Evolutionary conservation across 768 basidiomycete genomes (phyloP).

Genomic region (Polyporus arcularius): DNA sequence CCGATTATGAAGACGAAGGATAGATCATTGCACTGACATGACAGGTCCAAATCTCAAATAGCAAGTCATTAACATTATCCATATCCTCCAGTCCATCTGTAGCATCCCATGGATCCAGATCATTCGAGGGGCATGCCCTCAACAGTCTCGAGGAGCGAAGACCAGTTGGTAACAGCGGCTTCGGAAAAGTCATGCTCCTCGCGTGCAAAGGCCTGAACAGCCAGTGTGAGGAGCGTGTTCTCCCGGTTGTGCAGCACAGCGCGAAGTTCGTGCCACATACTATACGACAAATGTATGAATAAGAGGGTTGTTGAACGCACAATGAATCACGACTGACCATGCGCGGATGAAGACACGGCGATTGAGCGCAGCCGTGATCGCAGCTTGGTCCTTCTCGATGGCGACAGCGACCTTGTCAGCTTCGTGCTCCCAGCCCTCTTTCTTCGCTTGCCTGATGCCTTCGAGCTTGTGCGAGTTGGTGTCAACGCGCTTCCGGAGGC

Average conservation of each 20-base stretch:
- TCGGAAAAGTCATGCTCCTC: slow-evolving; percentile 75
- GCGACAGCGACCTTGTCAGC: slow-evolving; percentile 69
- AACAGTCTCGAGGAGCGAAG: slow-evolving; percentile 65
- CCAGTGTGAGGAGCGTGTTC: slow-evolving; percentile 74
- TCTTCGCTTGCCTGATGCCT: slow-evolving; percentile 63
- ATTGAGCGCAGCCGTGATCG: slow-evolving; percentile 71
- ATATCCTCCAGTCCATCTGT: not conserved
- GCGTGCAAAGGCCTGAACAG: slow-evolving; percentile 70
- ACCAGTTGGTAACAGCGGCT: slow-evolving; percentile 70
- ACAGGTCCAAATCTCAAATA: not conserved
- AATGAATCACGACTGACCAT: slow-evolving; percentile 51
- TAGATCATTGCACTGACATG: not conserved
- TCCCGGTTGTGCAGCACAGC: slow-evolving; percentile 91
- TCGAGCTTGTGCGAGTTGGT: slow-evolving; percentile 75
- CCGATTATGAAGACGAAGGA: slow-evolving; percentile 10
- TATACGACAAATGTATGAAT: slow-evolving; percentile 30
- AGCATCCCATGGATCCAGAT: slow-evolving; percentile 12
- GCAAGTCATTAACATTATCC: not conserved
- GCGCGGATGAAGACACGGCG: slow-evolving; percentile 86
- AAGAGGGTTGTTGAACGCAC: not conserved
- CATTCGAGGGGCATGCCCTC: slow-evolving; percentile 87
- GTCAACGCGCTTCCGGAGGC: slow-evolving; percentile 85
- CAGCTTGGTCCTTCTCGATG: slow-evolving; percentile 86
- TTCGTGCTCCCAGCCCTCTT: slow-evolving; percentile 86
- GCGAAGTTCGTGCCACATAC: slow-evolving; percentile 96